Base-by-base conservation (phyloP, 1,139 yeast genomes). In the Pneumocystis wakefieldiae region DNA sequence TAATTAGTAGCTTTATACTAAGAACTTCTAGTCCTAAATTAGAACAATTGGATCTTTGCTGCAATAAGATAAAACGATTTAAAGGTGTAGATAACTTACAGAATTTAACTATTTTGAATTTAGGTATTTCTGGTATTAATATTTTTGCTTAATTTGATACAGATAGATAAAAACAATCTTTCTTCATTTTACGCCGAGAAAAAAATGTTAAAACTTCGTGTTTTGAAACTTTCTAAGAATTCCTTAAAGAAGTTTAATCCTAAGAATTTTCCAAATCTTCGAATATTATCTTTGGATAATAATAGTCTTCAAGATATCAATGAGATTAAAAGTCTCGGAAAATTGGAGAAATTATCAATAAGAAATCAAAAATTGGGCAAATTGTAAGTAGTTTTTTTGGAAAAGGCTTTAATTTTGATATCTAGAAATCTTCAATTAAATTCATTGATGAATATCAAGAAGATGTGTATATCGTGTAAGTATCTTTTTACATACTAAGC, bases 31-130 rank as follows among this genome's bases (percentile, higher is more conserved):
- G 55, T 14, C 61, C 66, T n/a, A 65, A 70, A 12, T 62, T 73
- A 36, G 72, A 69, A 53, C 69, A 68, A 61, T 66, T 74, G 39
- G 67, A 67, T 38, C 62, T 74, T 39, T 65, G 69, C 10, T 67
- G 66, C 19, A 74, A 72, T 64, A 65, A 64, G 39, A 67, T 74
- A n/a, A 68, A 61, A 42, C 42, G 60, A 19, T 64, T 73, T 38
- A 62, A 57, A 15, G 72, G 74, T 10, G 48, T 73, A 55, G 69
- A 70, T 53, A 57, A 60, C 35, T 62, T 69, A 10, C 59, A 61
- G 36, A 60, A 37, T 24, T 63, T 69, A 42, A 63, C 65, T 65
- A 55, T 53, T 10, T 61, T 67, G 28, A 64, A 68, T 24, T 29
- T 68, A 41, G 61, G 67, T 64, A 63, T n/a, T 65, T 62, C 5